Base-by-base conservation (phyloP, 1,284 basidiomycete species). In the Salmacisia buchloeana region DNA sequence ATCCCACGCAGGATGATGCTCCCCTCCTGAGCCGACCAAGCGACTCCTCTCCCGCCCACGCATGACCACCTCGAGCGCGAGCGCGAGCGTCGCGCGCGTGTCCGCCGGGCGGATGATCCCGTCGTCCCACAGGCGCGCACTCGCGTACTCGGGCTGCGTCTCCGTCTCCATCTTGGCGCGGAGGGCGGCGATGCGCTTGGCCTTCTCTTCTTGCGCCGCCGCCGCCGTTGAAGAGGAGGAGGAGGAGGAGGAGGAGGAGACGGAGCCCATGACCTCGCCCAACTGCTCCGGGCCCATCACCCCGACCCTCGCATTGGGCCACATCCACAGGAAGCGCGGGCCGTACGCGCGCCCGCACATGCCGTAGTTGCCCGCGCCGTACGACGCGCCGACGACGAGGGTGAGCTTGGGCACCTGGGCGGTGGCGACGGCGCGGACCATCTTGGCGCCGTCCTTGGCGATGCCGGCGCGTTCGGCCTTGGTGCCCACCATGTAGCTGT, bases 361-460 rank as follows among this genome's bases (percentile, higher is more conserved):
- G 63, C 63, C 73, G 74, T 96, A 97, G 81, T 94, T 96, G 10
- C 93, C 93, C 15, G 93, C 93, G 57, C 92, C 92, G 78, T 92
- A 96, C 77, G 89, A 92, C 59, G 93, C 93, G 39, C 94, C 94
- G n/a, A 96, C 89, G 59, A 96, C 84, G 43, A 97, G 89, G 0
- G 93, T 96, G 67, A 94, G 84, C 81, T 97, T 97, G 29, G 94
- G 92, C 13, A 96, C 92, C 71, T 94, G 88, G 52, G 92, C 90
- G 77, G 91, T 92, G 0, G 94, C 93, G 10, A 97, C 94, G 0
- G 93, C 93, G 62, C 93, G 87, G 64, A 97, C 93, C 91, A 97
- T 94, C 85, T 97, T 97, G 18, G 93, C 93, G 33, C 93, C 93
- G 77, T 97, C 92, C 82, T 96, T 96, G 15, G 93, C 93, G 71